Base-by-base conservation (phyloP, 768 basidiomycete genomes). In the Suillus americanus region DNA sequence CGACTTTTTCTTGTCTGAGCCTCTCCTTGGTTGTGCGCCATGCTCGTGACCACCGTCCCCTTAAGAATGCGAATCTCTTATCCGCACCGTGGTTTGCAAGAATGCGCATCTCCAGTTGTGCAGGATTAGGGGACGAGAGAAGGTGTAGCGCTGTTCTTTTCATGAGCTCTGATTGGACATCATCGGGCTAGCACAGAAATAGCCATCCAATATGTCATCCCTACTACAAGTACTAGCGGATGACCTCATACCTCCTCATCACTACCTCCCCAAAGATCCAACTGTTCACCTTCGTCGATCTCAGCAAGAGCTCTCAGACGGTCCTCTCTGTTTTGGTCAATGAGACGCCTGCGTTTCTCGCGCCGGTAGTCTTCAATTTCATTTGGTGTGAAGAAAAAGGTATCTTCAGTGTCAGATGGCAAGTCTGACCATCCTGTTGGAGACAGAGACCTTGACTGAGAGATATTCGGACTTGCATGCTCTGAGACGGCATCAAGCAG, bases 31-130 rank as follows among this genome's bases (percentile, higher is more conserved):
- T 75, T 1, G 76, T 70, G 37, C 76, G 76, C 94, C 94, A 97
- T 5, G 82, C 79, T 3, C 77, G 76, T 62, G 81, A 80, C 88
- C 91, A 95, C 28, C 91, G 79, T 2, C 94, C 94, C 40, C 87
- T 83, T 53, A 97, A 75, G 74, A 96, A 96, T 1, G 89, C 86
- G 71, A 97, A 96, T 7, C 91, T 83, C 53, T 80, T 78, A 73
- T 97, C 94, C 14, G 81, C 78, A 0, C 92, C 90, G 70, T 96
- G 85, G 69, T 97, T 94, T 12, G 95, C 89, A 18, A 97, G 79
- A 69, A 97, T 95, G 7, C 94, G 86, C 83, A 95, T 88, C 74
- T 95, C 94, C 28, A 97, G 82, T 67, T 94, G 88, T 0, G 88
- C 85, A 18, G 92, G 85, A 70, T 95, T 94, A 2, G 89, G 86